These are phyloP conservation scores for Dactylonectria macrodidyma DNA, from an alignment of 2,329 filamentous ascomycete species.

Conservation along the genomic window DNA sequence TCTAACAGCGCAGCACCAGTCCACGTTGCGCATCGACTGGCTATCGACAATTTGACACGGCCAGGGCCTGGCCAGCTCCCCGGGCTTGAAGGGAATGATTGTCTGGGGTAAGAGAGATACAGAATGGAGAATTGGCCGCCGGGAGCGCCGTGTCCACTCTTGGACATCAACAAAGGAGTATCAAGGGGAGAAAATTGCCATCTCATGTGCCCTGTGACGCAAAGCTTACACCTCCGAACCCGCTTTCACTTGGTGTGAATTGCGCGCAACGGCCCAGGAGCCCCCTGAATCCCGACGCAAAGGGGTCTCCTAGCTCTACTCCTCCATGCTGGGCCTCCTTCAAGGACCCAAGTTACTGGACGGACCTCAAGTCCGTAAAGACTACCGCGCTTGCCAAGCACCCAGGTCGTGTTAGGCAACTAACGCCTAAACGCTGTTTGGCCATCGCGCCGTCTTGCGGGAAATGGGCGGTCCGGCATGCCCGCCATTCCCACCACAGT, in stretches of 20 bases:
- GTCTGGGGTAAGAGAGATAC: slow-evolving; percentile 41
- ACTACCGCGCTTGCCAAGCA: slow-evolving; percentile 8
- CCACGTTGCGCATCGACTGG: slow-evolving; percentile 49
- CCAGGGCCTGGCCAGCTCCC: slow-evolving; percentile 8
- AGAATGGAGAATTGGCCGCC: slow-evolving; percentile 15
- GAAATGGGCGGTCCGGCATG: slow-evolving; percentile 27
- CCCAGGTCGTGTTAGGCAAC: slow-evolving; percentile 13
- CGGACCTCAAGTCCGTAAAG: not conserved
- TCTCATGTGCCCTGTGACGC: slow-evolving; percentile 33
- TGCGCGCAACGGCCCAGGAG: slow-evolving; percentile 1
- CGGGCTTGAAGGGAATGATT: slow-evolving; percentile 32
- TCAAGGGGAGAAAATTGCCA: slow-evolving; percentile 14
- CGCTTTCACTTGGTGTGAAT: not conserved
- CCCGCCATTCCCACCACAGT: slow-evolving; percentile 21
- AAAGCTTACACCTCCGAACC: slow-evolving; percentile 34
- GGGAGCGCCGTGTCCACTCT: slow-evolving; percentile 8
- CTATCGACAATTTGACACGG: slow-evolving; percentile 32
- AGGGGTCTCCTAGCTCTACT: not conserved
- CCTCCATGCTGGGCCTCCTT: not conserved
- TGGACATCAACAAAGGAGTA: not conserved
- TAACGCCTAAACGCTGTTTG: slow-evolving; percentile 17
- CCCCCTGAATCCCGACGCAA: not conserved
- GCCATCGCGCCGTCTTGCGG: slow-evolving; percentile 18
- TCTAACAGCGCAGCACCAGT: slow-evolving; percentile 34
- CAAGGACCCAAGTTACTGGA: too few relatives aligned